Conservation (phyloP, 371 early-diverging fungal genomes). For the Thermomucor indicae-seudaticae region DNA sequence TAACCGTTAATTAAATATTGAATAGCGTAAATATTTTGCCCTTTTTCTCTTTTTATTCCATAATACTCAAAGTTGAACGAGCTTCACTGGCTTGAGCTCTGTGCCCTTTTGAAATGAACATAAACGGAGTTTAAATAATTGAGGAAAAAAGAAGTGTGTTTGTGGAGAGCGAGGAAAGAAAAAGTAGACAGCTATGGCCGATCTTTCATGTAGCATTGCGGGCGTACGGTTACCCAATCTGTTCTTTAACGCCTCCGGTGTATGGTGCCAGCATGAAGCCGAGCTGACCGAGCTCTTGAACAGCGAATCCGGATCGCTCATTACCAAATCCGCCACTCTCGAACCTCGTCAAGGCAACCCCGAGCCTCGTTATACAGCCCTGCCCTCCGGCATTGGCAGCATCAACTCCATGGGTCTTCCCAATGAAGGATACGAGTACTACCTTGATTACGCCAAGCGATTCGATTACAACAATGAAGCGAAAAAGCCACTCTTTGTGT, state of each 20-base stretch:
- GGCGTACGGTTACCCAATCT: constrained; percentile 43
- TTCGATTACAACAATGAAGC: constrained; percentile 30
- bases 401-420: constrained; percentile 54
- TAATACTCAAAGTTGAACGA: too few relatives aligned
- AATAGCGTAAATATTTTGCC: too few relatives aligned
- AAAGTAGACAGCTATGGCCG: constrained; percentile 21
- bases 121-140: too few relatives aligned
- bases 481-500: constrained; percentile 50
- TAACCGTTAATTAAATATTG: constrained; percentile 12
- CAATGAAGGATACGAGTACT: constrained; percentile 44
- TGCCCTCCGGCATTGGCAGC: constrained; percentile 28
- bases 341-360: constrained; percentile 44
- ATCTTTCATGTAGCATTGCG: constrained; percentile 44
- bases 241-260: constrained; percentile 49
- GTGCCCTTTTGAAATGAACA: too few relatives aligned
- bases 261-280: constrained; percentile 36
- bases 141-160: neutral
- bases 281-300: constrained; percentile 36
- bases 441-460: constrained; percentile 38
- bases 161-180: neutral
- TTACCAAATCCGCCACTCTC: constrained; percentile 46
- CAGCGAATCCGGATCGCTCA: constrained; percentile 43
- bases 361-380: constrained; percentile 37
- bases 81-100: too few relatives aligned
- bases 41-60: too few relatives aligned